Evolutionary conservation across 805 yeast species (phyloP).

Genomic region (Yarrowia keelungensis): DNA sequence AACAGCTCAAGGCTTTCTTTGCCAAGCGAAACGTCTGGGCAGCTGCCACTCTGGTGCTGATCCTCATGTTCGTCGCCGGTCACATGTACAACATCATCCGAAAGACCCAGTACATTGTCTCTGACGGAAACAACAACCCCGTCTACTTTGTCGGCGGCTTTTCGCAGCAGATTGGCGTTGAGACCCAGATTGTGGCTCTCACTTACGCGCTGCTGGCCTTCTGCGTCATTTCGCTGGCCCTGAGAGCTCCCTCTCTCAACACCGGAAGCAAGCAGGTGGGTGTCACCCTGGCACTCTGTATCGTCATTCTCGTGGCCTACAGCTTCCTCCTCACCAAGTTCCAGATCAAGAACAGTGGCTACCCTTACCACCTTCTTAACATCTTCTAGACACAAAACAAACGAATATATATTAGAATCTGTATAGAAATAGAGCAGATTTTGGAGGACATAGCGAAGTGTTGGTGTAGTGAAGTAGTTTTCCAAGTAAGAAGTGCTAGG

Average conservation of each 20-base stretch:
- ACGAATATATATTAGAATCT: conserved; percentile 32
- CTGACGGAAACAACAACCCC: conserved; percentile 52
- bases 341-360: conserved; percentile 72
- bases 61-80: conserved; percentile 81
- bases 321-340: conserved; percentile 71
- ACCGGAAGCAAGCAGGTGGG: conserved; percentile 58
- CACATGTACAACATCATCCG: conserved; percentile 94
- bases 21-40: conserved; percentile 75
- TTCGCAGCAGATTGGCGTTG: conserved; percentile 81
- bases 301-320: conserved; percentile 61
- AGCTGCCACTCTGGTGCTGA: conserved; percentile 62
- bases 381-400: conserved; percentile 41
- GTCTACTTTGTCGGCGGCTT: conserved; percentile 70
- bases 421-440: conserved; percentile 31
- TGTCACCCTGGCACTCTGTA: conserved; percentile 56
- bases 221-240: conserved; percentile 62
- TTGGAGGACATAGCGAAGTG: too few relatives aligned
- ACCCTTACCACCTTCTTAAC: conserved; percentile 70
- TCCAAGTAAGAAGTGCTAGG: too few relatives aligned
- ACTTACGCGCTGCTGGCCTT: conserved; percentile 74
- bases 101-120: conserved; percentile 62
- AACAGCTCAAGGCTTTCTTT: conserved; percentile 54
- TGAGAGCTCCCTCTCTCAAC: conserved; percentile 60
- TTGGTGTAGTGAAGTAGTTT: too few relatives aligned
- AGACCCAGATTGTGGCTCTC: conserved; percentile 83